Conservation (phyloP, 139 green algal species). For the Closterium sp. region DNA sequence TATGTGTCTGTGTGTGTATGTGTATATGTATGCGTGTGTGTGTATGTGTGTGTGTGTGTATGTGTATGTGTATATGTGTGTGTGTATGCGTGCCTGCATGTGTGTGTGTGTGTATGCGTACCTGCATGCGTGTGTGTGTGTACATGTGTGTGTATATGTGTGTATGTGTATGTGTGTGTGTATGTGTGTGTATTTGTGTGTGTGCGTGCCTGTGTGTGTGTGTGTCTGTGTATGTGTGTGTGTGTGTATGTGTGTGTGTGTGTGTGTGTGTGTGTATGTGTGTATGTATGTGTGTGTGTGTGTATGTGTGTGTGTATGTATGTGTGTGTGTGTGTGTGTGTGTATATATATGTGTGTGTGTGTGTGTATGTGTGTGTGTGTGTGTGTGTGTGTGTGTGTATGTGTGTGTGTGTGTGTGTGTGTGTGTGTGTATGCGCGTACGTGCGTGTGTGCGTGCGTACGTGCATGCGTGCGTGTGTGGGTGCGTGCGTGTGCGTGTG, state of each 20-base stretch:
- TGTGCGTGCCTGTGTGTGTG: neutral
- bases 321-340: too few relatives aligned
- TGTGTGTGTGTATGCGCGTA: too few relatives aligned
- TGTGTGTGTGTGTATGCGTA: constrained; percentile 6
- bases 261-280: constrained; percentile 1
- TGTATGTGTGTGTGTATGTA: too few relatives aligned
- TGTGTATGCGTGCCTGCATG: neutral
- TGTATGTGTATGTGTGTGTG: neutral
- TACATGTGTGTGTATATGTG: neutral
- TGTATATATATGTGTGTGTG: too few relatives aligned
- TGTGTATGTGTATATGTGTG: neutral
- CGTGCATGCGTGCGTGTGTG: too few relatives aligned
- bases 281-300: constrained; percentile 2
- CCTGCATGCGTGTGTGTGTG: neutral
- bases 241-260: neutral
- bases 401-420: too few relatives aligned
- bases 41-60: neutral
- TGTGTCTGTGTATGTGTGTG: neutral
- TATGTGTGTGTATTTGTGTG: neutral
- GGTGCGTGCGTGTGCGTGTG: too few relatives aligned
- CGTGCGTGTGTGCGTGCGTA: too few relatives aligned
- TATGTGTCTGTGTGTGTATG: constrained; percentile 10
- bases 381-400: too few relatives aligned
- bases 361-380: too few relatives aligned
- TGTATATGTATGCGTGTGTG: neutral